Conservation (phyloP, 306 rosid genomes). For the Rubus parviflorus region DNA sequence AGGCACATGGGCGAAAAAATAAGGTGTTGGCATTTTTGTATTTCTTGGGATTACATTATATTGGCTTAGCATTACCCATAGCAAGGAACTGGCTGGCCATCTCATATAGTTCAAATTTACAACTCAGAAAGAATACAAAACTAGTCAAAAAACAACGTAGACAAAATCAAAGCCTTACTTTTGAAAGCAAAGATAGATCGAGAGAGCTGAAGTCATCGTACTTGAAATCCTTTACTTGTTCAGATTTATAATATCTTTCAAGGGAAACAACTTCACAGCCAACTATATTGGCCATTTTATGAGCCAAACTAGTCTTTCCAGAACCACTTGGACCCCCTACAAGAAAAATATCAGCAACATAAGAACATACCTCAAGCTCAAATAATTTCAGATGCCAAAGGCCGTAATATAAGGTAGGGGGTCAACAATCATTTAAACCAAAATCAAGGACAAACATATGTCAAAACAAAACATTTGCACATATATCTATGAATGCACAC, state of each 20-base stretch:
- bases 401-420: neutral
- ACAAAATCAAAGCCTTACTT: constrained; percentile 45
- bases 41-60: neutral
- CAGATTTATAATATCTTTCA: constrained; percentile 87
- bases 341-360: constrained; percentile 34
- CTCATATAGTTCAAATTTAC: neutral
- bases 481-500: neutral
- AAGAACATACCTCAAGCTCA: constrained; percentile 28
- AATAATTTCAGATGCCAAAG: constrained; percentile 11
- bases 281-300: constrained; percentile 96
- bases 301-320: constrained; percentile 99
- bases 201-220: constrained; percentile 85
- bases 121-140: neutral
- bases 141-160: neutral
- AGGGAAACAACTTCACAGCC: constrained; percentile 96
- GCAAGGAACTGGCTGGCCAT: neutral
- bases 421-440: neutral
- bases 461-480: neutral
- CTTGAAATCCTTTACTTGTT: constrained; percentile 86
- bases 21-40: neutral
- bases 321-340: constrained; percentile 99
- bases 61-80: neutral
- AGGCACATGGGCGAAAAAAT: neutral
- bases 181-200: constrained; percentile 82
- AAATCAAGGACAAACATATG: neutral